phyloP scores from a whole-genome alignment of 2,329 filamentous ascomycete species.

The Cordyceps tenuipes region DNA sequence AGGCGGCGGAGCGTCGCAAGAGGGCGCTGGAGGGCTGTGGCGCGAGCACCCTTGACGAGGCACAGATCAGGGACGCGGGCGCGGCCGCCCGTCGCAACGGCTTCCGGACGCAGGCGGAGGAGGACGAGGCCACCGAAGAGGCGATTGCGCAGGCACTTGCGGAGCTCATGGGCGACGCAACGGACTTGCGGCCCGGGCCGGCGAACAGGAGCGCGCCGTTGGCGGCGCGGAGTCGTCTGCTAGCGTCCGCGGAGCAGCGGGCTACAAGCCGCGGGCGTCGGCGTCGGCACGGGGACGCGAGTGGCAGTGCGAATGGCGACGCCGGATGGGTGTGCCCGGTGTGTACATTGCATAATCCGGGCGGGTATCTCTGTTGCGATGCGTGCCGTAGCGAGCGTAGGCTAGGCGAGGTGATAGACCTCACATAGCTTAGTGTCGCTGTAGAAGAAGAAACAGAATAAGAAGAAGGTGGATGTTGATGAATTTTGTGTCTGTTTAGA shows the following conservation, averaged over 20 bases:
- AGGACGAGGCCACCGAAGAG: conserved; percentile 79
- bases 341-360: conserved; percentile 50
- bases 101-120: conserved; percentile 75
- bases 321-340: conserved; percentile 43
- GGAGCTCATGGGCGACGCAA: conserved; percentile 57
- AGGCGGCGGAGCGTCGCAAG: conserved; percentile 49
- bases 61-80: conserved; percentile 56
- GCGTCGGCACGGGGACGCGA: neutral
- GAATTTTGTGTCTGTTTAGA: too few relatives aligned
- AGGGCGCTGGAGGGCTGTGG: conserved; percentile 66
- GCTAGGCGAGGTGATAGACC: conserved; percentile 22
- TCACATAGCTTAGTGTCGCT: conserved; percentile 19
- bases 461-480: neutral
- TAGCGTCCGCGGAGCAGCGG: neutral
- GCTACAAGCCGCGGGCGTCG: neutral
- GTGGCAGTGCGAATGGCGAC: conserved; percentile 10
- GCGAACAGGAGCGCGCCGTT: neutral
- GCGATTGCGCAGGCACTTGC: conserved; percentile 81
- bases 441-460: neutral
- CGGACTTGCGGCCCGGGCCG: neutral
- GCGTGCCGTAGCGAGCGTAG: conserved; percentile 36
- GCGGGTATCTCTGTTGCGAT: conserved; percentile 44
- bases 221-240: neutral
- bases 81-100: conserved; percentile 60
- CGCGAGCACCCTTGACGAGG: conserved; percentile 57